phyloP scores from a whole-genome alignment of 1,284 basidiomycete genomes.

The Ceratobasidium sp. region DNA sequence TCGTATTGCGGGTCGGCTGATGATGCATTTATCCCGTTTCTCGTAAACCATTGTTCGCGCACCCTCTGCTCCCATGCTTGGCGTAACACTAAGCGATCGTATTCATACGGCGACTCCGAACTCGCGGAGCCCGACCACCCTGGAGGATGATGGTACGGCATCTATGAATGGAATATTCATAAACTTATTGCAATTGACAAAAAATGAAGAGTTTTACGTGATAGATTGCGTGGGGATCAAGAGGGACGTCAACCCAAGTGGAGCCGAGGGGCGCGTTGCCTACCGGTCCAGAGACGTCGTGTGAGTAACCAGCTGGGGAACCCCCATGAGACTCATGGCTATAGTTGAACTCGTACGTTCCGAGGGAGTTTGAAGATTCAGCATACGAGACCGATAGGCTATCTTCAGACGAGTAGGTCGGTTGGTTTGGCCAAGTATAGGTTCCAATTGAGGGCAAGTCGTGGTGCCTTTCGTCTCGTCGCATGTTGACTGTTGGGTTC shows the following conservation, averaged over 20 bases:
- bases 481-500: constrained; percentile 17
- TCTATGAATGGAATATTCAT: constrained; percentile 20
- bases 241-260: constrained; percentile 31
- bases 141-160: constrained; percentile 27
- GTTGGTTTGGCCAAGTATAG: constrained; percentile 4
- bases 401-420: background rate
- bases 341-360: constrained; percentile 9
- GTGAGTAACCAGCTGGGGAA: constrained; percentile 15
- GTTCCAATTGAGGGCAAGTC: background rate
- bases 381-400: background rate
- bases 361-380: constrained; percentile 3
- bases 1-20: constrained; percentile 35
- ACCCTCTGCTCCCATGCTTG: constrained; percentile 36
- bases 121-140: constrained; percentile 21
- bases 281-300: constrained; percentile 2
- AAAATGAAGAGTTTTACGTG: constrained; percentile 20
- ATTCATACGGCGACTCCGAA: constrained; percentile 37
- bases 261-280: background rate
- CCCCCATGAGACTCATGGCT: constrained; percentile 9
- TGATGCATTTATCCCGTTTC: constrained; percentile 32
- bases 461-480: constrained; percentile 21
- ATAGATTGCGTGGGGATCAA: constrained; percentile 39
- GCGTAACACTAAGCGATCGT: constrained; percentile 28
- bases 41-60: constrained; percentile 31
- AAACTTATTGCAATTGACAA: background rate